These are phyloP conservation scores for Trichoderma citrinoviride DNA, from an alignment of 2,329 filamentous ascomycete species.

Conservation along the genomic window DNA sequence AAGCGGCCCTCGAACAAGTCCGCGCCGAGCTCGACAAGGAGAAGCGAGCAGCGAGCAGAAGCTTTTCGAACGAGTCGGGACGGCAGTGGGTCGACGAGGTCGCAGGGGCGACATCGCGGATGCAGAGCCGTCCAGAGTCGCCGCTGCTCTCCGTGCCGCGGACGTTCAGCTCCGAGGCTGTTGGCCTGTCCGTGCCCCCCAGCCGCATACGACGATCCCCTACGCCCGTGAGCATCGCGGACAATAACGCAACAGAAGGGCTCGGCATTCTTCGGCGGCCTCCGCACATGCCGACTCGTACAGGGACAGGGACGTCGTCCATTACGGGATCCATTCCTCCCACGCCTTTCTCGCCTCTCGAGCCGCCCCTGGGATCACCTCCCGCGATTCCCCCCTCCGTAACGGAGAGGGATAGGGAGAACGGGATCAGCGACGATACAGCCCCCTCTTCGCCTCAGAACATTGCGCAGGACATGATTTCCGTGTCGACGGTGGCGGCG, in stretches of 20 bases:
- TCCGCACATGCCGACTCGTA: constrained; percentile 47
- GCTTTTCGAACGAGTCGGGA: constrained; percentile 41
- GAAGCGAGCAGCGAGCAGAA: constrained; percentile 34
- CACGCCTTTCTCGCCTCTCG: constrained; percentile 49
- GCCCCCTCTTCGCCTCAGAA: constrained; percentile 60
- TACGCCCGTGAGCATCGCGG: constrained; percentile 50
- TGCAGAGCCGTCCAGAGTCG: constrained; percentile 53
- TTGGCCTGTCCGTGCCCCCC: constrained; percentile 45
- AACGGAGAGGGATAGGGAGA: constrained; percentile 49
- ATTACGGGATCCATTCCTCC: constrained; percentile 37
- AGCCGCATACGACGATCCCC: constrained; percentile 35
- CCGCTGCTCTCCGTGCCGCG: constrained; percentile 51
- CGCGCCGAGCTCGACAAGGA: constrained; percentile 51
- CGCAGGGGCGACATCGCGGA: constrained; percentile 41
- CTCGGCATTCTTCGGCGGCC: constrained; percentile 46
- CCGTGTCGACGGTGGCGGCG: constrained; percentile 82
- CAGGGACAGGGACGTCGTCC: constrained; percentile 42
- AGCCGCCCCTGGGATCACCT: constrained; percentile 36
- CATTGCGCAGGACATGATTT: constrained; percentile 79
- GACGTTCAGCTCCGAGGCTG: constrained; percentile 55
- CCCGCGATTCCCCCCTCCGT: constrained; percentile 40
- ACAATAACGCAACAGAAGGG: constrained; percentile 40
- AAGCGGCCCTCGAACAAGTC: constrained; percentile 60
- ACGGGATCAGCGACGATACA: constrained; percentile 47
- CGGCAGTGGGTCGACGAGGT: constrained; percentile 55